A percentile compares a stretch with the other conserved stretches of the same genome.
Conservation (phyloP, 1,139 yeast species). For the Saccharomyces hybrid region DNA sequence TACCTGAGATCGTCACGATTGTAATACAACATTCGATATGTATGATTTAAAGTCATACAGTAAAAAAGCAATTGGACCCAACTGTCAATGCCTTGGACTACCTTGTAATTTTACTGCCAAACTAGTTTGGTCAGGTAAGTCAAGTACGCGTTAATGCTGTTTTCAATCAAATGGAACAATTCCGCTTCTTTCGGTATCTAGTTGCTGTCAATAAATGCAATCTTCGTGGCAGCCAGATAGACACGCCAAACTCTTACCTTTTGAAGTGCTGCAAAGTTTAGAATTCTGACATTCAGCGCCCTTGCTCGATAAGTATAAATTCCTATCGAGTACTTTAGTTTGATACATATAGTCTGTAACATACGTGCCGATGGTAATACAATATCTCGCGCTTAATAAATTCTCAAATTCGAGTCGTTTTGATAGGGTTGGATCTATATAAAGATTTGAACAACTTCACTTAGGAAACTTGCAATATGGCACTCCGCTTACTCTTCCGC, state of each 20-base stretch:
- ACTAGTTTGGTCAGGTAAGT: not conserved
- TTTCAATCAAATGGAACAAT: not conserved
- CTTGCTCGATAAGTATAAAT: not conserved
- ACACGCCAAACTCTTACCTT: not conserved
- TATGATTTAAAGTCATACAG: not conserved
- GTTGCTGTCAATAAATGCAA: not conserved
- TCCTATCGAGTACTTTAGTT: not conserved
- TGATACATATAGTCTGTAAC: not conserved
- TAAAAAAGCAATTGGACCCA: not conserved
- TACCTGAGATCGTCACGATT: not conserved
- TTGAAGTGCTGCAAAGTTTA: not conserved
- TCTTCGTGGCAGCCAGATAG: not conserved
- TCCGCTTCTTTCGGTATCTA: not conserved
- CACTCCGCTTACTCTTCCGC: not conserved
- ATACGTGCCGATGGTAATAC: not conserved
- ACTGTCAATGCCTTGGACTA: not conserved
- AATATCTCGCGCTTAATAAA: not conserved
- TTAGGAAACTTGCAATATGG: not conserved
- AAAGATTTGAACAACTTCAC: not conserved
- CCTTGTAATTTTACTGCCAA: not conserved
- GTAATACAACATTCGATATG: not conserved
- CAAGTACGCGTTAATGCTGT: not conserved
- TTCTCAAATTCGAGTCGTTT: not conserved
- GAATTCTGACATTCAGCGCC: not conserved
- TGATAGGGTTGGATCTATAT: not conserved